A percentile compares a stretch with the other conserved stretches of the same genome.
Evolutionary conservation across 768 basidiomycete species (phyloP).

Genomic region (Sutorius australiensis): DNA sequence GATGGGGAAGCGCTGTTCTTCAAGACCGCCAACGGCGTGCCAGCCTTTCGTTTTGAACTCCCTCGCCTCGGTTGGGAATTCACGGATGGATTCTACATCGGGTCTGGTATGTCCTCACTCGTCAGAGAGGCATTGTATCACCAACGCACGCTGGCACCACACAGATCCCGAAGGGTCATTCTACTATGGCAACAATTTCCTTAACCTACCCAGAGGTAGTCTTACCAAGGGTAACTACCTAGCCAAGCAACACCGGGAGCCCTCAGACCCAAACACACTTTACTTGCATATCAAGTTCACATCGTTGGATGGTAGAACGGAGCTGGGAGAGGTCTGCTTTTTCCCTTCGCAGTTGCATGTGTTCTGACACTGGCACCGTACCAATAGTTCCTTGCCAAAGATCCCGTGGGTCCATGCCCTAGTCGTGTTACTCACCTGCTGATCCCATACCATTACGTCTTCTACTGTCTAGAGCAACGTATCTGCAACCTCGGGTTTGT

Average conservation of each 20-base stretch:
- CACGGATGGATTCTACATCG: background rate
- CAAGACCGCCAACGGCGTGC: background rate
- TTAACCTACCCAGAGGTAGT: background rate
- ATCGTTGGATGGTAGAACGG: background rate
- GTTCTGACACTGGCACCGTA: background rate
- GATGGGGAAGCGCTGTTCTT: background rate
- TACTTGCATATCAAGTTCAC: background rate
- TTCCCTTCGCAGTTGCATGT: background rate
- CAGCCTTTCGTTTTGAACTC: background rate
- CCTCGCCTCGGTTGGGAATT: background rate
- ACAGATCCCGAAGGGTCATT: background rate
- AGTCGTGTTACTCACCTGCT: background rate
- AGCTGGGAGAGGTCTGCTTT: background rate
- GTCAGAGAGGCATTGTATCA: background rate
- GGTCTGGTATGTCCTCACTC: background rate
- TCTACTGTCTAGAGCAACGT: background rate
- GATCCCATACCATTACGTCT: background rate
- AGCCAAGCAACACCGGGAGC: background rate
- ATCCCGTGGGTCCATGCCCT: background rate
- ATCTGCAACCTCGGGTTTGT: background rate
- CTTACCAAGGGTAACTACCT: background rate
- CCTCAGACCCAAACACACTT: background rate
- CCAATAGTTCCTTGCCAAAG: background rate
- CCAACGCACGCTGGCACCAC: background rate
- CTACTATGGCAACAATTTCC: background rate